Base-by-base conservation (phyloP, 257 asterid genomes). In the Cynanchum wilfordii region DNA sequence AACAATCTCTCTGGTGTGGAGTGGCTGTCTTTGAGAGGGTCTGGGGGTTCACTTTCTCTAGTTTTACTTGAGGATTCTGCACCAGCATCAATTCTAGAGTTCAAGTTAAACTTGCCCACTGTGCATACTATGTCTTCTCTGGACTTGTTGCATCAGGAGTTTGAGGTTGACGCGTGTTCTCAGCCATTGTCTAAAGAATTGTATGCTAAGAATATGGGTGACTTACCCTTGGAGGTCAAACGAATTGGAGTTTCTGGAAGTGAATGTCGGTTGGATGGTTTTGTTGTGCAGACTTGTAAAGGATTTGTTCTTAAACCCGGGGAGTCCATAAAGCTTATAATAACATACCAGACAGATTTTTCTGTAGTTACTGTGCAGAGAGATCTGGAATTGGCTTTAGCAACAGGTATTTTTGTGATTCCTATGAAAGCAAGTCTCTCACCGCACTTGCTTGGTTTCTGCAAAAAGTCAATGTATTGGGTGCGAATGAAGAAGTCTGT, bases 1-100 rank as follows among this genome's bases (percentile, higher is more conserved):
- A 95, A 87, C 79, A 95, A 92, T 81, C 90, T 90, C 75, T 83
- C 99, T 71, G 98, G 97, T 60, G 93, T 90, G 47, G 99, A 94
- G 82, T 90, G 97, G 99, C 64, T 92, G 55, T 59, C 88, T 71
- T 83, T 94, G 60, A 86, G 74, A 72, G 99, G 97, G 55, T 78
- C 78, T 51, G 99, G 99, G 10, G 96, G 99, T 29, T 86, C 89
- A 36, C 77, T 84, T 77, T 87, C 95, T 20, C 73, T 91, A 82
- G 85, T 85, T 58, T 76, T 94, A 79, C 84, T 85, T 51, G 97
- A 91, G 77, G 93, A 82, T 15, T 75, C 85, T 79, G 79, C 86
- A 81, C 84, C 82, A 44, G 85, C 90, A 29, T 84, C 70, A 58
- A 83, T 79, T 82, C 78, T 94, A 59, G 96, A 89, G 51, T 91